Conservation (phyloP, 2,329 filamentous ascomycete species). For the Colletotrichum sp. region DNA sequence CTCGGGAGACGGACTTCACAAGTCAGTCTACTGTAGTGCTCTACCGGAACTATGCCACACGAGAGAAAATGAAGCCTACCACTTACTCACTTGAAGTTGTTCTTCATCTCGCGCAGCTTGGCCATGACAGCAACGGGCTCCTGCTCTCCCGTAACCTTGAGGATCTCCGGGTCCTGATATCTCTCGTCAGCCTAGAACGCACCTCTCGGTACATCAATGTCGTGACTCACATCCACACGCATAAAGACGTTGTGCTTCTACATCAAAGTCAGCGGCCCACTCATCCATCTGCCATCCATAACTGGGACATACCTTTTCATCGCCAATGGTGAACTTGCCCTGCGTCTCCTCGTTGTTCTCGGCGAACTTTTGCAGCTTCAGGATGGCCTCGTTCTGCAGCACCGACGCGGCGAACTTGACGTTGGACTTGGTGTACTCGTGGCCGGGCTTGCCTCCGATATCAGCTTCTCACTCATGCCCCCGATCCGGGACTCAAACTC, state of each 20-base stretch:
- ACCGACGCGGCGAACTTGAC: slow-evolving; percentile 86
- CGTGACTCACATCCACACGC: slow-evolving; percentile 72
- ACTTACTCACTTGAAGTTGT: slow-evolving; percentile 67
- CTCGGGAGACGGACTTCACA: slow-evolving; percentile 31
- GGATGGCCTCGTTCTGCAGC: slow-evolving; percentile 74
- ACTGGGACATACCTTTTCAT: slow-evolving; percentile 77
- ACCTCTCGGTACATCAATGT: too few relatives aligned
- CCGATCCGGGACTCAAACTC: slow-evolving; percentile 35
- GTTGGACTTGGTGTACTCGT: slow-evolving; percentile 98
- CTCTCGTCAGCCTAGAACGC: slow-evolving; percentile 10
- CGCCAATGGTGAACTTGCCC: slow-evolving; percentile 94
- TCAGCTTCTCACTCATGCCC: neutral
- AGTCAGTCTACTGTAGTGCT: neutral
- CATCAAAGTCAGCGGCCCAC: slow-evolving; percentile 9
- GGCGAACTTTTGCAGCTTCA: slow-evolving; percentile 78
- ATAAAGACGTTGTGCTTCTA: slow-evolving; percentile 97
- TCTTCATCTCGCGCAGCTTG: slow-evolving; percentile 89
- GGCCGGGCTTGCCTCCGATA: slow-evolving; percentile 72
- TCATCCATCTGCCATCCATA: neutral
- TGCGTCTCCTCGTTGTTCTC: slow-evolving; percentile 86
- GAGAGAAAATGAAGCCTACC: neutral
- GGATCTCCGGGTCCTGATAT: slow-evolving; percentile 76
- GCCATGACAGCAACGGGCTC: slow-evolving; percentile 85
- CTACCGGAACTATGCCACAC: neutral
- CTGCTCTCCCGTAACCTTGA: slow-evolving; percentile 81